Evolutionary conservation across 495 filamentous ascomycete genomes (phyloP).

Genomic region (Talaromyces liani): DNA sequence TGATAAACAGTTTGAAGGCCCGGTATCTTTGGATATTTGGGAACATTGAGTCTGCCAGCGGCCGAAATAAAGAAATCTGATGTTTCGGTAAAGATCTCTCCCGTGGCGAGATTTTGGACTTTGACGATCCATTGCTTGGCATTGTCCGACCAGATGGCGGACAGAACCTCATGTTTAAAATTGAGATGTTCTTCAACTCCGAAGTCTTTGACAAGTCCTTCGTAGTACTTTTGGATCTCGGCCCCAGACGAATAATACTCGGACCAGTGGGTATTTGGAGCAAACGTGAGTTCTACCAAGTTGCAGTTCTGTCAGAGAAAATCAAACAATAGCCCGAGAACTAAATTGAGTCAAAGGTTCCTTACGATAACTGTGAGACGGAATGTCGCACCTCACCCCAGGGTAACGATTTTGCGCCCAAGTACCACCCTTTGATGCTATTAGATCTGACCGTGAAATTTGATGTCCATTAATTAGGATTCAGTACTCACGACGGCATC

Average conservation of each 20-base stretch:
- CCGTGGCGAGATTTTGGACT: not conserved
- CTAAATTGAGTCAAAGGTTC: not conserved
- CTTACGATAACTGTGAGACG: conserved; percentile 6
- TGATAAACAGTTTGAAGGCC: conserved; percentile 40
- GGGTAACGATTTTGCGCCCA: conserved; percentile 3
- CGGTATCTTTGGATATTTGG: conserved; percentile 49
- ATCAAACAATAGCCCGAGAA: too few relatives aligned
- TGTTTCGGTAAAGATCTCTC: conserved; percentile 5
- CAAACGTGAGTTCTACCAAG: not conserved
- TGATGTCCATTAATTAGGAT: not conserved
- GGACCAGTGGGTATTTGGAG: not conserved
- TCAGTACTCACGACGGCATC: not conserved
- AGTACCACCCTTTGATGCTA: not conserved
- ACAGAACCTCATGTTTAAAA: not conserved
- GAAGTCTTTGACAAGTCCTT: not conserved
- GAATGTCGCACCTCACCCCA: conserved; percentile 4
- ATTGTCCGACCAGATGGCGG: not conserved
- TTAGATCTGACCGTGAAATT: too few relatives aligned
- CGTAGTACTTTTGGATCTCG: not conserved
- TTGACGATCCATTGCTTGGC: not conserved
- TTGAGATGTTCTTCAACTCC: not conserved
- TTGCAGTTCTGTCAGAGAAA: not conserved
- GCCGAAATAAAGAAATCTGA: conserved; percentile 57
- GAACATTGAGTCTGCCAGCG: conserved; percentile 56
- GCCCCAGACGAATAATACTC: not conserved